Evolutionary conservation across 495 filamentous ascomycete genomes (phyloP), one percentile per base, ranked within the genome.

Genomic region (Bacidia rubella): DNA sequence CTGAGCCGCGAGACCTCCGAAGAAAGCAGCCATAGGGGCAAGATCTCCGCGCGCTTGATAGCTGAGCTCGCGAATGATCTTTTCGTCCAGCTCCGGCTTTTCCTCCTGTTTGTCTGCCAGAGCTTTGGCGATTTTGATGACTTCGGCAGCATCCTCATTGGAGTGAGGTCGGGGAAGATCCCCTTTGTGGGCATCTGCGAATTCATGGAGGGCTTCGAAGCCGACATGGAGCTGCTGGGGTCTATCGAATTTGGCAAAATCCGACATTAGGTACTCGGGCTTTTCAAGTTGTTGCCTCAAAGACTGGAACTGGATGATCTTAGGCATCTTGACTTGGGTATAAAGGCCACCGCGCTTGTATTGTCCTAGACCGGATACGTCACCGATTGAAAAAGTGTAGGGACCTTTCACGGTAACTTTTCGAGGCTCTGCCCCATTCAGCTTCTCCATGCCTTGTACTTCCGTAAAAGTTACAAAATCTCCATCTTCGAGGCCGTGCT

Each of bases 241-340:
- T 38, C 93, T 80, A 62, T 97, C 92, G 51, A 95, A 94, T 63
- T 99, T 99, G 67, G 93, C 93, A 60, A 86, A 96, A 64, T 99
- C 93, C 17, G 93, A 95, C 22, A 94, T 76, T 54, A 99, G 68
- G 53, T 90, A 75, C 52, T 95, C 90, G 9, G 93, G 93, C 50
- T 87, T 84, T 64, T 84, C 84, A 29, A 96, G 66, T 55, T 94
- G 80, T 40, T 76, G 71, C 19, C 74, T 75, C 29, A 95, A 73
- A 12, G 82, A 69, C 66, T 92, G 85, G 70, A 97, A 99, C 59
- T 94, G 81, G 59, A 99, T 69, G 45, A 86, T 78, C 70, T 93
- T 96, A 27, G 90, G 90, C 89, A 94, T 94, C 74, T 97, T 99
- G 60, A 95, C 90, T 65, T 99, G 93, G 10, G 80, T 84, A 63